Evolutionary conservation across 139 green algal genomes (phyloP), one percentile per base, ranked within the genome.

Genomic region (Penium margaritaceum): DNA sequence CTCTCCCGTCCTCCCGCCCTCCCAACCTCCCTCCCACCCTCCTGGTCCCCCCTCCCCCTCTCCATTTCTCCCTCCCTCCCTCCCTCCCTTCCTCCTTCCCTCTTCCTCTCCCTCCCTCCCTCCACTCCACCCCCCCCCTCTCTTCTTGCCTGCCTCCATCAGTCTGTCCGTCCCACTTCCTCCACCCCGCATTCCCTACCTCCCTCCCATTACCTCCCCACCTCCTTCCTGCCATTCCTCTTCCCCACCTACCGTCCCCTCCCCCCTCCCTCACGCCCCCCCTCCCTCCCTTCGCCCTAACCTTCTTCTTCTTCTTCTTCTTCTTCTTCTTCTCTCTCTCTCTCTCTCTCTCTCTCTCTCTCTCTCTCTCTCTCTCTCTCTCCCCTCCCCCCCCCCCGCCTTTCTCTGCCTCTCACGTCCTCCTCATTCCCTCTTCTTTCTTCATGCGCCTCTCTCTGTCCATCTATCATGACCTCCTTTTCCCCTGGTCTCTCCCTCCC

Each of bases 341-440:
- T 65, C 63, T 71, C 63, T 71, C 41, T 64, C 41, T 71, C 63
- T 71, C 63, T 64, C 63, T 71, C 63, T 71, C 41, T 71, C 41
- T 71, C 63, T 71, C 41, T 64, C 63, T 71, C 63, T 71, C 41
- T 64, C 63, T 64, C 41, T 71, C 41, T 64, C 63, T 71, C 63
- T 64, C 41, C 14, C 63, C 65, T 14, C 14, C 55, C 14, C 55
- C 14, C 55, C 14, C 55, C 14, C 55, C 14, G 9, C 14, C 55
- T 65, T 14, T 65, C 55, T 65, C 55, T 65, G 9, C 14, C 55
- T 65, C 55, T 65, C 55, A 27, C 55, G 7, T 14, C 14, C 55
- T 65, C 55, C 14, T 14, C 14, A 9, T 65, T 14, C 14, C 55
- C 14, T 14, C 14, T 14, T 65, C 55, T 65, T 14, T 65, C 55